Evolutionary conservation across 768 basidiomycete species (phyloP), one percentile per base, ranked within the genome.

Genomic region (Pleurotus platypus): DNA sequence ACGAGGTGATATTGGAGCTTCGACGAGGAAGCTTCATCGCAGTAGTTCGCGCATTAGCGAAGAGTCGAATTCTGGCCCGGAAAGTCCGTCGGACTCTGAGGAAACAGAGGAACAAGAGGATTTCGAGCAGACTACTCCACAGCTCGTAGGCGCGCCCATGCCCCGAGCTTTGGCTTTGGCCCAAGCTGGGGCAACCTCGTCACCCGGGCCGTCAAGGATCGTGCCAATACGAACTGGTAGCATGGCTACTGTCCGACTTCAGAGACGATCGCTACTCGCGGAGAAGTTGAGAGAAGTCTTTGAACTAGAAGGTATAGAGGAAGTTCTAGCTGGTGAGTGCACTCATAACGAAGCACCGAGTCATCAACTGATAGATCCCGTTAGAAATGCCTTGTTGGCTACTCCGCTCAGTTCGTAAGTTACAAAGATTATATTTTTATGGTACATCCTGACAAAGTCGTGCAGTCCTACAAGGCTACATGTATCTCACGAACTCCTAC

Each of bases 351-450:
- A 35, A 35, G 11, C 2, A 4, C 12, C 9, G 9, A 30, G 55
- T 43, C 55, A 45, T 18, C 46, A 46, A 56, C 53, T 54, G 16
- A 59, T 56, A 48, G 46, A n/a, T 38, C 27, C 49, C 26, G 37
- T 65, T 65, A 86, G 94, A 97, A 77, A 87, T 96, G 83, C 89
- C 92, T 1, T 97, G 94, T 68, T 98, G 94, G 92, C 76, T 98
- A 8, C 73, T 98, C 57, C 85, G 93, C 50, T 93, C 91, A 49
- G 85, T 95, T 61, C 74, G 94, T 95, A 66, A 81, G 94, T 86
- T 30, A 11, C 2, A 35, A 35, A 8, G 11, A 0, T 35, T 35
- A 35, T 35, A 9, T 35, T 35, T 35, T 0, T 4, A 30, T 3
- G 9, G 8, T 11, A 11, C 2, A 35, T 3, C 8, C 30, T 35